These are phyloP conservation scores for Lasiosphaeriaceae sp. DNA, from an alignment of 495 filamentous ascomycete genomes.

Conservation along the genomic window DNA sequence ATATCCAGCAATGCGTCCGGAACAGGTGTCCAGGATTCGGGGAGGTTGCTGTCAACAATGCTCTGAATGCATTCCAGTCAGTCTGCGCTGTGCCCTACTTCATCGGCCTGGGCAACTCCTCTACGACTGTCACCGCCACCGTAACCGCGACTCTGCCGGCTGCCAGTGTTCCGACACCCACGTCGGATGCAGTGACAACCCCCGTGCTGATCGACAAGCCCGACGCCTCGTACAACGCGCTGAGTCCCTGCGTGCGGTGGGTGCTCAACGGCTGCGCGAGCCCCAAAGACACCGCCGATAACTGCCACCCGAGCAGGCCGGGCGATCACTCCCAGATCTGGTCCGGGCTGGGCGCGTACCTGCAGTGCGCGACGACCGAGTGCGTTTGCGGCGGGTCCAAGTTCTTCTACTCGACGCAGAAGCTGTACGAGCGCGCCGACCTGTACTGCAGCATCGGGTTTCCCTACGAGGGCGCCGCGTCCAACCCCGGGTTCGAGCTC, in stretches of 20 bases:
- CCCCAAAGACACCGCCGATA: slow-evolving; percentile 4
- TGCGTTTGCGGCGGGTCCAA: slow-evolving; percentile 1
- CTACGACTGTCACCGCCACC: neutral
- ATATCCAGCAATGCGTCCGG: neutral
- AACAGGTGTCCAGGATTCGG: neutral
- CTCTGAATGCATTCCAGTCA: neutral
- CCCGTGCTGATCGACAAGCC: slow-evolving; percentile 2
- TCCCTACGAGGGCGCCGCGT: neutral
- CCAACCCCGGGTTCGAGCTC: neutral
- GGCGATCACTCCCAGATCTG: neutral
- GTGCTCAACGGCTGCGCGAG: neutral
- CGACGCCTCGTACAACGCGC: neutral
- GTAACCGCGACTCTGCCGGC: too few species aligned
- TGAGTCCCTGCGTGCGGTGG: neutral
- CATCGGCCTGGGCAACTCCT: neutral
- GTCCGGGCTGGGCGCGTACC: slow-evolving; percentile 1
- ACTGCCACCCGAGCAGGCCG: neutral
- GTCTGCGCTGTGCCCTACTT: neutral
- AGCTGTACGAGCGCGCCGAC: slow-evolving; percentile 4
- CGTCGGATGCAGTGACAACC: neutral
- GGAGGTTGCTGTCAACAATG: neutral
- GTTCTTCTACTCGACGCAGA: slow-evolving; percentile 1
- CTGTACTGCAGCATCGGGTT: slow-evolving; percentile 4
- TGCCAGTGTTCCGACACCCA: too few species aligned
- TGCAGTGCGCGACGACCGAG: neutral